Conservation (phyloP, 129 eudicot genomes). For the Daucus carota region DNA sequence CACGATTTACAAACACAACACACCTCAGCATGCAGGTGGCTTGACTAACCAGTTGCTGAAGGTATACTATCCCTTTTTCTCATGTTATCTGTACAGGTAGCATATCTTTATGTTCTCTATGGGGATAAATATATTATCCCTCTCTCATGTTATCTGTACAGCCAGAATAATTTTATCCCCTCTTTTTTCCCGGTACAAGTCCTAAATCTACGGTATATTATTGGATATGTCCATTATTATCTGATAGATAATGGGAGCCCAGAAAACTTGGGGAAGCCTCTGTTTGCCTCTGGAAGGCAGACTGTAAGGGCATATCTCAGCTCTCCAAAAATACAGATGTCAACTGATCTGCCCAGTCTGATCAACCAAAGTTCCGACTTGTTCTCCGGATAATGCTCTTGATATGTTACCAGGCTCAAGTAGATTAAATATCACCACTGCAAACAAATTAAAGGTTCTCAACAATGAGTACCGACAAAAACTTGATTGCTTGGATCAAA, state of each 20-base stretch:
- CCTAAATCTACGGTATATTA: background rate
- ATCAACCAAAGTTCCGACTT: slow-evolving; percentile 82
- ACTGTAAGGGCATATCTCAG: background rate
- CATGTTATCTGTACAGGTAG: slow-evolving; percentile 7
- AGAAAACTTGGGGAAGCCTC: background rate
- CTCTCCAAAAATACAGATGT: background rate
- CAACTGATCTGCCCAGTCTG: slow-evolving; percentile 57
- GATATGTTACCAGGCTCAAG: slow-evolving; percentile 94
- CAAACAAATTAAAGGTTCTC: slow-evolving; percentile 12
- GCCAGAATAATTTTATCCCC: background rate
- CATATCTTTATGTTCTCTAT: background rate
- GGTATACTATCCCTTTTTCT: background rate
- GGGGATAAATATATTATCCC: background rate
- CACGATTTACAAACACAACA: background rate
- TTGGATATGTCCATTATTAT: background rate
- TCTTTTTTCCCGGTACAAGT: background rate
- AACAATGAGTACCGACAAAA: background rate
- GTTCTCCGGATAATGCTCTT: slow-evolving; percentile 86
- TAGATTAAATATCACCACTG: slow-evolving; percentile 87
- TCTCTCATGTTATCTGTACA: slow-evolving; percentile 5
- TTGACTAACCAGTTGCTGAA: background rate
- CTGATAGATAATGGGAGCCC: background rate
- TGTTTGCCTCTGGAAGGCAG: background rate
- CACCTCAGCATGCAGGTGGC: background rate
- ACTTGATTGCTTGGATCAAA: background rate